Percentiles rank a stretch among this genome's conserved stretches.
Conservation (phyloP, 139 green algal genomes). For the Closterium sp. region DNA sequence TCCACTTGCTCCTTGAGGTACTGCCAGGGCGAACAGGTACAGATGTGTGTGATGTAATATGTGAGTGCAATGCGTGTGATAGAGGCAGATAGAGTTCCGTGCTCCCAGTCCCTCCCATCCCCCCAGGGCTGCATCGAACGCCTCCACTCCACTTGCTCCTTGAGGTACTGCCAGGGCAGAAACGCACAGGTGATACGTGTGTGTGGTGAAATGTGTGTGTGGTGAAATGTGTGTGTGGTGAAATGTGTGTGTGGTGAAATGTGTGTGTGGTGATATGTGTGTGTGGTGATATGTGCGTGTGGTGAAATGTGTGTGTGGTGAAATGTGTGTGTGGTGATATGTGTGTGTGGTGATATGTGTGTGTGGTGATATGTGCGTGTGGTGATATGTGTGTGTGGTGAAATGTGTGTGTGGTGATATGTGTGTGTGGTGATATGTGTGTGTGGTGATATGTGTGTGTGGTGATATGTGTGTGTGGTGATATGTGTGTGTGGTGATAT, state of each 20-base stretch:
- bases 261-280: neutral
- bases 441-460: neutral
- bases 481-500: too few relatives aligned
- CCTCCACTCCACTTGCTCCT: neutral
- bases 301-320: too few relatives aligned
- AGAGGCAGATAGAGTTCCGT: too few relatives aligned
- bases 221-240: neutral
- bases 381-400: neutral
- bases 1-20: conserved; percentile 37
- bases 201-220: neutral
- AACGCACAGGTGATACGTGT: neutral
- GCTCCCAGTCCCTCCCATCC: too few relatives aligned
- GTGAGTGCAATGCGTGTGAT: too few relatives aligned
- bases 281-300: too few relatives aligned
- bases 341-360: too few relatives aligned
- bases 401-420: neutral
- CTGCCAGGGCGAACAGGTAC: neutral
- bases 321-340: conserved; percentile 12
- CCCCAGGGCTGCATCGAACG: too few relatives aligned
- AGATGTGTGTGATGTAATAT: too few relatives aligned
- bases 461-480: neutral
- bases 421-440: too few relatives aligned
- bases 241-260: too few relatives aligned
- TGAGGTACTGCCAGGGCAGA: neutral
- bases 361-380: too few relatives aligned